Conservation (phyloP, 768 basidiomycete species). For the Lepiota subincarnata region DNA sequence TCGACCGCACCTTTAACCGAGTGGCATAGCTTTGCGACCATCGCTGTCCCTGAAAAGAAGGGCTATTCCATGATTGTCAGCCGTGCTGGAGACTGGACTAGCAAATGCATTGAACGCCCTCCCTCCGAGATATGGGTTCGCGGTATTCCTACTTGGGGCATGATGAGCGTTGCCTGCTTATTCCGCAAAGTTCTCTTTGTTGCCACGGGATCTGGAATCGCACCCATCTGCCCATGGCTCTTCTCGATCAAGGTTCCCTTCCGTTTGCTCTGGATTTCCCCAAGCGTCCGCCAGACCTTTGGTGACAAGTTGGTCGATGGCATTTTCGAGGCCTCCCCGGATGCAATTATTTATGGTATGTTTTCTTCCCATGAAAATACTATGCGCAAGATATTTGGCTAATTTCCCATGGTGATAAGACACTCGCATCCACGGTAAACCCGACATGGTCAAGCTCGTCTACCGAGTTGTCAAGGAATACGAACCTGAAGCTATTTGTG, state of each 20-base stretch:
- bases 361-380: neutral
- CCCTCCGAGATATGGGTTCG: constrained; percentile 52
- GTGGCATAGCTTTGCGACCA: constrained; percentile 51
- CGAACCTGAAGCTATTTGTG: constrained; percentile 37
- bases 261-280: constrained; percentile 40
- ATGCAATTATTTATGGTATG: constrained; percentile 32
- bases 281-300: constrained; percentile 35
- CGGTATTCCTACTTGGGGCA: constrained; percentile 46
- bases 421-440: constrained; percentile 33
- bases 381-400: neutral
- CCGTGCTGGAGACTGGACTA: constrained; percentile 56
- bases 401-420: constrained; percentile 18
- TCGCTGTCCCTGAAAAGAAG: constrained; percentile 31
- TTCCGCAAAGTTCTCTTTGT: constrained; percentile 51
- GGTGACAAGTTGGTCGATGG: constrained; percentile 35
- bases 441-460: constrained; percentile 37
- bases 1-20: constrained; percentile 40
- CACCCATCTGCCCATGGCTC: constrained; percentile 36
- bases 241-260: constrained; percentile 32
- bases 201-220: constrained; percentile 53
- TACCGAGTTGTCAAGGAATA: constrained; percentile 33
- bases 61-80: constrained; percentile 52
- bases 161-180: constrained; percentile 44
- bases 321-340: constrained; percentile 33
- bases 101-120: constrained; percentile 41